Evolutionary conservation across 305 asterid species (phyloP).

Genomic region (Petunia hybrid): DNA sequence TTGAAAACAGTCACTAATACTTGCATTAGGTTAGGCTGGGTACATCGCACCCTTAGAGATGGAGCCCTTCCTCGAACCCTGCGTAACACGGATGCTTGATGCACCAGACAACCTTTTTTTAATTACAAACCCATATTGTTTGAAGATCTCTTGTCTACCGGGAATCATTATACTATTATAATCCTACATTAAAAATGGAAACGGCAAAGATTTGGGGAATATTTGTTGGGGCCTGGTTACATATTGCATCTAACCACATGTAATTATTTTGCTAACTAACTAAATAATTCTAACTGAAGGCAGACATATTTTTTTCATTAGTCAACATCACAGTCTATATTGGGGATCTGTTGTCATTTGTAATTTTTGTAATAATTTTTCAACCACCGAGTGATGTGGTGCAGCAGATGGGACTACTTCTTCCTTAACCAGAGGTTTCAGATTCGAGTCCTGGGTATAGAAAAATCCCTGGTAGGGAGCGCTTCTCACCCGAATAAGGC

Average conservation of each 20-base stretch:
- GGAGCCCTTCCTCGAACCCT: too few relatives aligned
- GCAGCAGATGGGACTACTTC: too few relatives aligned
- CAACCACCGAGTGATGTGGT: background rate
- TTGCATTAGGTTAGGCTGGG: too few relatives aligned
- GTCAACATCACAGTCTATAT: background rate
- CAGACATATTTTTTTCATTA: background rate
- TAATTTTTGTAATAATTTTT: background rate
- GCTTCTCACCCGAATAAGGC: too few relatives aligned
- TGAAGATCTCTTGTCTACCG: conserved; percentile 39
- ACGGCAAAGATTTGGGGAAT: conserved; percentile 52
- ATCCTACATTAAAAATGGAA: conserved; percentile 43
- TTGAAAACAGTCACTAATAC: too few relatives aligned
- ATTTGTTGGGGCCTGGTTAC: conserved; percentile 43
- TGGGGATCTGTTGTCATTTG: background rate
- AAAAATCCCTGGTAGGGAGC: too few relatives aligned
- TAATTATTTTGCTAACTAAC: conserved; percentile 11
- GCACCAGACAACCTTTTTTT: too few relatives aligned
- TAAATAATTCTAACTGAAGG: background rate
- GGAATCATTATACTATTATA: conserved; percentile 29
- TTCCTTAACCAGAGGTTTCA: too few relatives aligned
- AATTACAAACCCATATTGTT: background rate
- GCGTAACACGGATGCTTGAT: too few relatives aligned
- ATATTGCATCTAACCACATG: conserved; percentile 26
- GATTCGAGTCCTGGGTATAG: too few relatives aligned
- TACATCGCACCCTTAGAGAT: too few relatives aligned